Conservation (phyloP, 2,329 filamentous ascomycete species). For the Pestalotiopsis sp. region DNA sequence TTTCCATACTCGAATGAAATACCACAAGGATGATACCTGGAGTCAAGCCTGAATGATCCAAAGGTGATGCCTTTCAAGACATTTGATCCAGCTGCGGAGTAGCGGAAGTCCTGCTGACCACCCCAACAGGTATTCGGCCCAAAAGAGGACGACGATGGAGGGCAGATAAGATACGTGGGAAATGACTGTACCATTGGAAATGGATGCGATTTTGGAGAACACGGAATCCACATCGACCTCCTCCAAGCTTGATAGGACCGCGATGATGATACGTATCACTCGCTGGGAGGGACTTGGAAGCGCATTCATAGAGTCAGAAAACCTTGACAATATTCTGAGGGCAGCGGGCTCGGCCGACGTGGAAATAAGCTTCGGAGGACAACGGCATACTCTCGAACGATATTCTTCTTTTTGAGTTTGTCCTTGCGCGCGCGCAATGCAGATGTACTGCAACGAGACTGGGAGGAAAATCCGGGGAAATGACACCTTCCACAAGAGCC, state of each 20-base stretch:
- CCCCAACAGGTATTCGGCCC: background rate
- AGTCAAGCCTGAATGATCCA: too few species aligned
- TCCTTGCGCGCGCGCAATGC: background rate
- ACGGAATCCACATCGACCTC: background rate
- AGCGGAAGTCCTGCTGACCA: background rate
- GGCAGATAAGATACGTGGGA: background rate
- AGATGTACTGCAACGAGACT: background rate
- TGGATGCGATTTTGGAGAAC: background rate
- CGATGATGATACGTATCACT: too few species aligned
- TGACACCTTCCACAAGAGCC: background rate
- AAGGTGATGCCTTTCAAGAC: too few species aligned
- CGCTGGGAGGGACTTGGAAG: too few species aligned
- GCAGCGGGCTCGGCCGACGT: background rate
- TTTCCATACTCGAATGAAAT: too few species aligned
- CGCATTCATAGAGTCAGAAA: too few species aligned
- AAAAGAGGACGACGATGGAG: background rate
- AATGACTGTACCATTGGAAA: background rate
- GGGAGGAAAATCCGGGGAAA: background rate
- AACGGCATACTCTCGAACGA: background rate
- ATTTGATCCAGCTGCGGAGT: background rate
- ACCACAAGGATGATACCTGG: too few species aligned
- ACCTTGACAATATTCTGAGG: background rate
- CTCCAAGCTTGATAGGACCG: too few species aligned
- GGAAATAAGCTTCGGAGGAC: background rate
- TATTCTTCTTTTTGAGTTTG: background rate